Base-by-base conservation (phyloP, 2,329 filamentous ascomycete species). In the Pseudogymnoascus sp. region DNA sequence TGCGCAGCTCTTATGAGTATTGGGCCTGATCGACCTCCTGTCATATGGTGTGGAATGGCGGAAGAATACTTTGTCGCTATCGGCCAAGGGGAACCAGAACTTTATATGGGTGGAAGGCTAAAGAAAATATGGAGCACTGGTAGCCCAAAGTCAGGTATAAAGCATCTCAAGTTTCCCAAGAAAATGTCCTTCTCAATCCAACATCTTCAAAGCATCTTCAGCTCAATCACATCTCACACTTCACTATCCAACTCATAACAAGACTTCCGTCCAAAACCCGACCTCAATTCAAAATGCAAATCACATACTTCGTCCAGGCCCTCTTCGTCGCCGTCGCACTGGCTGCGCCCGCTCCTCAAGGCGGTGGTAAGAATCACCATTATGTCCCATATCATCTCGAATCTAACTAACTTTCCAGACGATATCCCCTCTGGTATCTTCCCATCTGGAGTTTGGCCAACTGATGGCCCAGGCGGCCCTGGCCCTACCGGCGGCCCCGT, bases 271-370 rank as follows among this genome's bases (percentile, higher is more conserved):
- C n/a, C 15, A 50, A 17, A 50, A 21, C 44, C 44, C 29, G 3
- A 13, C 8, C 44, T 31, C 44, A 31, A 31, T 50, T 50, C 26
- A 50, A 50, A 31, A 50, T 50, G 44, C 44, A 50, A 50, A 31
- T 50, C 44, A 50, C 44, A 29, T 50, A 50, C 26, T 5, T 50
- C 44, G 1, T 50, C 44, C 44, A 50, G 44, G 44, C 44, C 9
- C 26, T 31, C 24, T 50, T 50, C 44, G 44, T 29, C n/a, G 44
- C 44, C 24, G 44, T 31, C 44, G 44, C 44, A 50, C 44, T 50
- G 24, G 44, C 44, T 50, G 44, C 44, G 44, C 44, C 44, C 44
- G 44, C 44, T 50, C 44, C 44, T 31, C 44, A 50, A 31, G 44
- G 21, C 11, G 21, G 44, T 50, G 44, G 44, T 50, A 50, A 50